phyloP scores from a whole-genome alignment of 2,329 filamentous ascomycete genomes.

The Venturia aucupariae region DNA sequence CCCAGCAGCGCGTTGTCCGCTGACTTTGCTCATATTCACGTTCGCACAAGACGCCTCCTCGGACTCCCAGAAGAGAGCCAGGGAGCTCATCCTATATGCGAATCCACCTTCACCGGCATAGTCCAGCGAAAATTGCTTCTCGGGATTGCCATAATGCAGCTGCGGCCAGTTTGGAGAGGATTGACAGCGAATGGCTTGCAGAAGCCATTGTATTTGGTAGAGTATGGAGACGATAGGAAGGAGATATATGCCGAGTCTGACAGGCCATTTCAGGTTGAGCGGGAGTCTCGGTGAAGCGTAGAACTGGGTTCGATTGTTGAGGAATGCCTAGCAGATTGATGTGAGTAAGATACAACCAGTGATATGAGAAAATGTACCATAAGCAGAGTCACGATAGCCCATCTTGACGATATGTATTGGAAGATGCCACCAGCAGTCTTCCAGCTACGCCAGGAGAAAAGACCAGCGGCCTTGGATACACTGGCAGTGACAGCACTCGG shows the following conservation, averaged over 20 bases:
- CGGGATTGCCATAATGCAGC: constrained; percentile 37
- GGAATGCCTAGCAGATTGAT: constrained; percentile 34
- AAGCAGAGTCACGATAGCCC: constrained; percentile 80
- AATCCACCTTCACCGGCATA: constrained; percentile 53
- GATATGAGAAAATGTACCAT: constrained; percentile 42
- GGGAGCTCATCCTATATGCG: constrained; percentile 63
- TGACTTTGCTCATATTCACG: constrained; percentile 48
- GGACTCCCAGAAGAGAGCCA: constrained; percentile 61
- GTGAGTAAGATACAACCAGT: background rate
- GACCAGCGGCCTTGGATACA: background rate
- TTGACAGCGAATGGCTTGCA: constrained; percentile 87
- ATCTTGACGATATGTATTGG: constrained; percentile 74
- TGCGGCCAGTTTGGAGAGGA: constrained; percentile 46
- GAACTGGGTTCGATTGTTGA: constrained; percentile 86
- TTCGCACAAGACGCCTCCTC: constrained; percentile 68
- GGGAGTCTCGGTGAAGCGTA: constrained; percentile 82
- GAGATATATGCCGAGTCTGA: constrained; percentile 60
- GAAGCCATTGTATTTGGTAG: constrained; percentile 57
- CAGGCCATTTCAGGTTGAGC: constrained; percentile 64
- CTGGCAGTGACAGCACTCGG: background rate
- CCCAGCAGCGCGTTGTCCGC: constrained; percentile 36
- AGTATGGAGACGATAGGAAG: constrained; percentile 62
- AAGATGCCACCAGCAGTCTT: constrained; percentile 7
- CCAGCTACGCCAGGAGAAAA: background rate
- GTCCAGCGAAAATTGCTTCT: constrained; percentile 35